phyloP scores from a whole-genome alignment of 805 yeast genomes.

The Wickerhamomyces queroliae region DNA sequence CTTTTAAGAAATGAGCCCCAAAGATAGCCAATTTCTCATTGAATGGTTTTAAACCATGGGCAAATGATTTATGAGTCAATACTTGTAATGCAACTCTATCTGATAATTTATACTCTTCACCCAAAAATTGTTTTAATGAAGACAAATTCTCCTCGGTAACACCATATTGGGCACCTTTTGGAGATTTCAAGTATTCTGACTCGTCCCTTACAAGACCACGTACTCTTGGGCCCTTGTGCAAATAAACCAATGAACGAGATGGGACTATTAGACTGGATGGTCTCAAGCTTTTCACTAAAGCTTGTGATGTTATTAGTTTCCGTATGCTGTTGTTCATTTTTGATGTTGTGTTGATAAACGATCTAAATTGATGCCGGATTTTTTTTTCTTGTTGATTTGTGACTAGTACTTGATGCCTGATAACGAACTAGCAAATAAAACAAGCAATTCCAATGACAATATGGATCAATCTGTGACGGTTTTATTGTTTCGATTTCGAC shows the following conservation, averaged over 20 bases:
- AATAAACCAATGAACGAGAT: conserved; percentile 29
- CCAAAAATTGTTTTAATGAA: conserved; percentile 44
- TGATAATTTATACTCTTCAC: conserved; percentile 45
- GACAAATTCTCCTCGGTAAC: conserved; percentile 40
- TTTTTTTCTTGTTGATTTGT: no score
- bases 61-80: conserved; percentile 90
- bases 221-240: conserved; percentile 46
- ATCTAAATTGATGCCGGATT: no score
- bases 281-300: neutral
- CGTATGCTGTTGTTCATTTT: conserved; percentile 8
- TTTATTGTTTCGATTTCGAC: no score
- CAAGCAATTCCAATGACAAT: no score
- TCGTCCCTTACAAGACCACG: conserved; percentile 72
- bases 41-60: conserved; percentile 84
- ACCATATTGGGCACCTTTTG: conserved; percentile 51
- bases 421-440: no score
- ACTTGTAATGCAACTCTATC: conserved; percentile 69
- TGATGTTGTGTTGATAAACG: no score
- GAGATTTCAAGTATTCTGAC: conserved; percentile 42
- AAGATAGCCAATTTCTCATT: conserved; percentile 77
- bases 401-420: no score
- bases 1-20: conserved; percentile 60
- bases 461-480: no score
- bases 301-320: conserved; percentile 4
- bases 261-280: neutral